Evolutionary conservation across 306 rosid genomes (phyloP).

Genomic region (Notholithocarpus densiflorus): DNA sequence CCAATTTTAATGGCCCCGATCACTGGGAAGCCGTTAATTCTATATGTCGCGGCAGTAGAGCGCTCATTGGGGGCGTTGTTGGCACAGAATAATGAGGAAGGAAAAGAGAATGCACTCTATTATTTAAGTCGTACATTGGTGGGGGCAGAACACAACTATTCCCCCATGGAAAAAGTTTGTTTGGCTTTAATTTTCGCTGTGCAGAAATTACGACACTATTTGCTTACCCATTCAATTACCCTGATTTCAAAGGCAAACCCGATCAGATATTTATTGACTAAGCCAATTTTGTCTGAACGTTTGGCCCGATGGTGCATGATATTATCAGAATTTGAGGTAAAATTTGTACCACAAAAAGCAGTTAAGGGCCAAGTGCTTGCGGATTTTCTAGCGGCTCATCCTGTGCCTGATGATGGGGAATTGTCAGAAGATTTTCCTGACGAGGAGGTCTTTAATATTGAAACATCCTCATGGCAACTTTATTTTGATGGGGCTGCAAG

Average conservation of each 20-base stretch:
- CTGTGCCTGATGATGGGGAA: too few relatives aligned
- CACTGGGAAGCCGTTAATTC: background rate
- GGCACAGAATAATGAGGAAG: background rate
- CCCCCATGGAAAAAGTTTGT: background rate
- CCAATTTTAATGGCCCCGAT: background rate
- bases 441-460: too few relatives aligned
- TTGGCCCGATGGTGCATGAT: background rate
- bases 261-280: background rate
- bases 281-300: background rate
- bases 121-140: background rate
- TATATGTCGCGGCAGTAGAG: background rate
- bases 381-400: too few relatives aligned
- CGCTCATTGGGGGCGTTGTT: background rate
- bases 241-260: background rate
- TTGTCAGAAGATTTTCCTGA: too few relatives aligned
- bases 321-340: background rate
- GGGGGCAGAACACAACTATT: background rate
- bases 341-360: background rate
- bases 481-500: too few relatives aligned
- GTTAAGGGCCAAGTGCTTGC: too few relatives aligned
- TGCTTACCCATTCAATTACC: background rate
- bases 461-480: too few relatives aligned
- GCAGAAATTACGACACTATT: background rate
- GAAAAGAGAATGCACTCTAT: background rate
- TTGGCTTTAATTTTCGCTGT: background rate